Evolutionary conservation across 306 rosid species (phyloP).

Genomic region (Quercus variabilis): DNA sequence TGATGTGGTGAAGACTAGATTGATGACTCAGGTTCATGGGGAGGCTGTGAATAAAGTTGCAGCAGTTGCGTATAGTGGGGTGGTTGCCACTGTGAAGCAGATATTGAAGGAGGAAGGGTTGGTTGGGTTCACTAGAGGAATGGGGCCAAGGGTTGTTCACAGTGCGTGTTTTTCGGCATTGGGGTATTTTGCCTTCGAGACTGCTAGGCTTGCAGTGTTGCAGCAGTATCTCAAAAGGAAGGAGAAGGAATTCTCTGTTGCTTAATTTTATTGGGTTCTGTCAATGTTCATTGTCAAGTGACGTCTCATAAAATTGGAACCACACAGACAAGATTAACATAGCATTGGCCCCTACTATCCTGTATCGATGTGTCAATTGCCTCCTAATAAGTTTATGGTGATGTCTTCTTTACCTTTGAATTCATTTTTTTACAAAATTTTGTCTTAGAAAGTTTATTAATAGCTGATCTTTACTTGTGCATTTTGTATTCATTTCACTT

Average conservation of each 20-base stretch:
- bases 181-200: conserved; percentile 94
- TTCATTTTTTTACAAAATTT: not conserved
- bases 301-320: no score
- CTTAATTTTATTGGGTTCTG: conserved; percentile 27
- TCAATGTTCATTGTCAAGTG: no score
- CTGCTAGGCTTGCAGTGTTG: conserved; percentile 71
- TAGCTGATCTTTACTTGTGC: not conserved
- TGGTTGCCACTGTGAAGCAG: conserved; percentile 50
- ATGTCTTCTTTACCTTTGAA: not conserved
- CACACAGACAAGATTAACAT: no score
- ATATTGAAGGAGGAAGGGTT: conserved; percentile 80
- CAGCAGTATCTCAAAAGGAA: conserved; percentile 49
- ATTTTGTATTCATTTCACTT: not conserved
- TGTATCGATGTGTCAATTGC: no score
- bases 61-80: conserved; percentile 57
- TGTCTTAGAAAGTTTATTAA: not conserved
- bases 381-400: not conserved
- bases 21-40: conserved; percentile 78
- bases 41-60: conserved; percentile 50
- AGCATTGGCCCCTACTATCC: no score
- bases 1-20: conserved; percentile 87
- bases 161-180: conserved; percentile 89
- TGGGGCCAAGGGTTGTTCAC: conserved; percentile 92
- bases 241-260: conserved; percentile 20
- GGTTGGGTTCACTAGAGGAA: conserved; percentile 79